Conservation (phyloP, 495 filamentous ascomycete species). For the Amniculicola lignicola region DNA sequence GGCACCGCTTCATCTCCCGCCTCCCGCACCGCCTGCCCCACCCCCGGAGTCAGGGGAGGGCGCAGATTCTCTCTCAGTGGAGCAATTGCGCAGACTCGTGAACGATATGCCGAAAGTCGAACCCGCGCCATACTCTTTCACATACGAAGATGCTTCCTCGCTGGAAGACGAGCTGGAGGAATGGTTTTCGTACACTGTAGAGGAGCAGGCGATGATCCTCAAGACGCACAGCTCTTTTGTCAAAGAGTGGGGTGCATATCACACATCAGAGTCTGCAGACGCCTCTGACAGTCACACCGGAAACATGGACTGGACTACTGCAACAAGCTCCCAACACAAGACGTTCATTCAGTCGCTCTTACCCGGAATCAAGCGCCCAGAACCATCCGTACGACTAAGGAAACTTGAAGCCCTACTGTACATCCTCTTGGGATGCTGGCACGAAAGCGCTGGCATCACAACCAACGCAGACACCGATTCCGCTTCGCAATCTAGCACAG, state of each 20-base stretch:
- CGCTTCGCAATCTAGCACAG: neutral
- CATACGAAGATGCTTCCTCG: constrained; percentile 76
- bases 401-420: constrained; percentile 76
- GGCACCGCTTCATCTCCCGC: constrained; percentile 58
- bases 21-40: constrained; percentile 55
- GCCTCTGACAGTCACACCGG: constrained; percentile 1
- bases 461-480: neutral
- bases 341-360: constrained; percentile 36
- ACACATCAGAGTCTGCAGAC: constrained; percentile 23
- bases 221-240: constrained; percentile 70
- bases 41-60: constrained; percentile 48
- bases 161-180: constrained; percentile 89
- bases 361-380: constrained; percentile 12
- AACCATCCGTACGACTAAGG: constrained; percentile 35
- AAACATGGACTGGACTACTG: constrained; percentile 52
- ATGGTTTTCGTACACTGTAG: constrained; percentile 89
- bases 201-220: constrained; percentile 65
- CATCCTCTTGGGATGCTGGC: constrained; percentile 73
- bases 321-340: constrained; percentile 37
- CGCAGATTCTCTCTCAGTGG: constrained; percentile 75
- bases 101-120: constrained; percentile 75
- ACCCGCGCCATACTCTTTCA: constrained; percentile 86
- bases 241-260: constrained; percentile 56
- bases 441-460: constrained; percentile 58
- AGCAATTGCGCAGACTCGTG: constrained; percentile 76